phyloP scores from a whole-genome alignment of 352 stramenopile species.

The Elongisporangium undulatum region DNA sequence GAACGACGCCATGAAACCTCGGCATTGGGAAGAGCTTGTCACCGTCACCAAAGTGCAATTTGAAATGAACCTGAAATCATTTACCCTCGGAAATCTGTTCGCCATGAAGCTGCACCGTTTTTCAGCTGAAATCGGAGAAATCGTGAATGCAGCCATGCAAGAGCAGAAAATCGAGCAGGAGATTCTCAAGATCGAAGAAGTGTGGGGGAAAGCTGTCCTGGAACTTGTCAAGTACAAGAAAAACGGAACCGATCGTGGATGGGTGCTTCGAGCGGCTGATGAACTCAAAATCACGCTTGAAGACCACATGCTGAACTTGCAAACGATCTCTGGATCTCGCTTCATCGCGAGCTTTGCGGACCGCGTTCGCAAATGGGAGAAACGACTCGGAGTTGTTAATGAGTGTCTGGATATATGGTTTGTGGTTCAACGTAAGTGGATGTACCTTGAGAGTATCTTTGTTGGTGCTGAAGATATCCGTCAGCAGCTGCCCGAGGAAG shows the following conservation, averaged over 20 bases:
- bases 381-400: constrained; percentile 86
- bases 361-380: constrained; percentile 90
- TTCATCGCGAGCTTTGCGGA: constrained; percentile 91
- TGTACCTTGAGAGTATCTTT: constrained; percentile 95
- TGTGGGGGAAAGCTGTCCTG: constrained; percentile 87
- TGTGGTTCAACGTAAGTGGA: constrained; percentile 93
- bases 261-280: constrained; percentile 77
- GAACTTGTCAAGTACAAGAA: constrained; percentile 93
- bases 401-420: constrained; percentile 93
- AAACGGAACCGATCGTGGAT: constrained; percentile 82
- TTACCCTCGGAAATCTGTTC: constrained; percentile 91
- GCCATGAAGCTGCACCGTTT: constrained; percentile 92
- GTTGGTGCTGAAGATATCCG: constrained; percentile 92
- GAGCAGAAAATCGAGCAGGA: constrained; percentile 94
- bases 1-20: constrained; percentile 92
- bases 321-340: constrained; percentile 89
- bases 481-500: constrained; percentile 90
- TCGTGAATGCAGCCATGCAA: constrained; percentile 92
- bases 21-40: constrained; percentile 91
- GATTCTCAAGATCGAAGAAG: constrained; percentile 89
- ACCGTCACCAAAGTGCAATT: constrained; percentile 87
- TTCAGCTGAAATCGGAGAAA: constrained; percentile 87
- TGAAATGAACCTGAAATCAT: constrained; percentile 91
- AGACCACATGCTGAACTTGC: constrained; percentile 87
- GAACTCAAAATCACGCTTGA: constrained; percentile 82